Evolutionary conservation across 306 rosid genomes (phyloP).

Genomic region (Quercus gilva): DNA sequence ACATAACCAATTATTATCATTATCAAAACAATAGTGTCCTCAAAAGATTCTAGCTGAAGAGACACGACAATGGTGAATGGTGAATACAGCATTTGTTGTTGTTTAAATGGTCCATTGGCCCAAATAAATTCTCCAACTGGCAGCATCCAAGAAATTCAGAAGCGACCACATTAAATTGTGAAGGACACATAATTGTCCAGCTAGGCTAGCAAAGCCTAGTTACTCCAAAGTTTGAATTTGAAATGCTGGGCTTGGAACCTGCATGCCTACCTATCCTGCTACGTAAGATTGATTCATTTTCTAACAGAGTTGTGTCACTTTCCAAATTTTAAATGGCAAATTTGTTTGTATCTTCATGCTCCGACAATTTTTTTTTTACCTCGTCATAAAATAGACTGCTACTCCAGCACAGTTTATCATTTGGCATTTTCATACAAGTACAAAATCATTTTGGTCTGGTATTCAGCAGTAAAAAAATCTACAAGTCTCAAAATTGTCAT

Average conservation of each 20-base stretch:
- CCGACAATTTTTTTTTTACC: background rate
- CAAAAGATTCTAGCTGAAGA: too few species aligned
- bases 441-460: background rate
- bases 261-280: background rate
- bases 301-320: background rate
- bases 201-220: background rate
- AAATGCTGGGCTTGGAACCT: background rate
- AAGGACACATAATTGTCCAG: background rate
- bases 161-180: background rate
- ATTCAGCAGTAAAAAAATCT: background rate
- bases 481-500: background rate
- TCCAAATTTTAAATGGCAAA: background rate
- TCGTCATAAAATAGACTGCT: too few species aligned
- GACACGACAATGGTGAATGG: too few species aligned
- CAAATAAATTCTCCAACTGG: background rate
- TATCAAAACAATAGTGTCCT: too few species aligned
- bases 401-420: background rate
- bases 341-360: background rate
- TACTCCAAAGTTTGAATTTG: background rate
- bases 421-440: background rate
- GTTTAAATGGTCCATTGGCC: too few species aligned
- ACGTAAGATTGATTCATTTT: background rate
- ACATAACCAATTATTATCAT: too few species aligned
- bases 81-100: too few species aligned
- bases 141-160: background rate